Evolutionary conservation across 768 basidiomycete species (phyloP).

Genomic region (Hydnum rufescens): DNA sequence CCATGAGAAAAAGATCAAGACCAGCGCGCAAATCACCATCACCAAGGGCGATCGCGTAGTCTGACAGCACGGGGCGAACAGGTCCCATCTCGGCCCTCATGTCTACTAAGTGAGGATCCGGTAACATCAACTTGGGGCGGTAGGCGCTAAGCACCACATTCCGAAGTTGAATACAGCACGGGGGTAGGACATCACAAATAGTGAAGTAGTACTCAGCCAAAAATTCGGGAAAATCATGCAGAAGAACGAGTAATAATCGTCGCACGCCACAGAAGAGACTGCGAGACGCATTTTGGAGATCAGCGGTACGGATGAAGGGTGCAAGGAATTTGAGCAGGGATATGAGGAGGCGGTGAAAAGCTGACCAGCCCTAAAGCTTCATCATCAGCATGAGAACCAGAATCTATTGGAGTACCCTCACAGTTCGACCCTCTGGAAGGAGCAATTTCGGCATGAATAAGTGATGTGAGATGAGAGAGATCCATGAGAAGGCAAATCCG

Average conservation of each 20-base stretch:
- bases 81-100: constrained; percentile 70
- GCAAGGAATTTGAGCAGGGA: constrained; percentile 88
- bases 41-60: constrained; percentile 74
- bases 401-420: too few species aligned
- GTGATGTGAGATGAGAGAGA: constrained; percentile 86
- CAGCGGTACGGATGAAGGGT: constrained; percentile 71
- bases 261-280: constrained; percentile 82
- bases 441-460: constrained; percentile 94
- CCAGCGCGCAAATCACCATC: constrained; percentile 47
- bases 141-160: constrained; percentile 95
- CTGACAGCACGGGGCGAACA: constrained; percentile 78
- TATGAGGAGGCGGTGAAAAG: constrained; percentile 84
- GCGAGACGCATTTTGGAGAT: constrained; percentile 58
- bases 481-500: constrained; percentile 96
- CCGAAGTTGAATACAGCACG: constrained; percentile 83
- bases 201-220: constrained; percentile 92
- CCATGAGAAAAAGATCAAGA: constrained; percentile 72
- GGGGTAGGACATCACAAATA: constrained; percentile 81
- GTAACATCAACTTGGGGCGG: constrained; percentile 59
- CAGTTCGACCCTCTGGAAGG: constrained; percentile 71
- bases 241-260: constrained; percentile 76
- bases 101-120: constrained; percentile 68
- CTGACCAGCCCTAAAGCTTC: constrained; percentile 60
- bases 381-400: neutral
- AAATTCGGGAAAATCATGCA: constrained; percentile 98